Base-by-base conservation (phyloP, 768 basidiomycete genomes). In the Boletus barrowsii region DNA sequence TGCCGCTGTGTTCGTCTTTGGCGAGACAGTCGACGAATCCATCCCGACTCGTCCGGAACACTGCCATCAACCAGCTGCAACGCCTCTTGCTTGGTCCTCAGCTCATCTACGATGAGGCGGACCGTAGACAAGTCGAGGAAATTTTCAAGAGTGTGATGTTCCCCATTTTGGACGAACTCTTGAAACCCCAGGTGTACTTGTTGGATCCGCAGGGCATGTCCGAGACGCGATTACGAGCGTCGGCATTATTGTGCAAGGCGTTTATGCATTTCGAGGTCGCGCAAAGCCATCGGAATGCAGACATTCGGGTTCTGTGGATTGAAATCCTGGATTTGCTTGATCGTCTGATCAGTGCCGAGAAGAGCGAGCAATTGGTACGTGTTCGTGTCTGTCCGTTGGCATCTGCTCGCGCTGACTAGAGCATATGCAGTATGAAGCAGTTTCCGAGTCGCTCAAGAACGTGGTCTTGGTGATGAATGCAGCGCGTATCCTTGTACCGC, bases 371-470 rank as follows among this genome's bases (percentile, higher is more conserved):
- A 64, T 71, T 97, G 75, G 96, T 96, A 60, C 22, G 49, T 44
- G 30, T 18, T 14, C 18, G 40, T 11, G 37, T 24, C 10, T 47
- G n/a, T 51, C n/a, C 20, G 13, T 18, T 10, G 10, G 29, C 13
- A 2, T 9, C 9, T 26, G 39, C 48, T 32, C 14, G 42, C 35
- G 35, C 32, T 61, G 52, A 70, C 42, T 8, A 9, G 32, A 20
- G 33, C 4, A 17, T 55, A 2, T 62, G 1, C 3, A 98, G 96
- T 87, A 87, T 68, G 97, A 99, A 69, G 96, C 96, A 0, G 81
- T 97, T 18, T 93, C 93, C 1, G 97, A 99, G 72, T 95, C 94
- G 2, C 79, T 99, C 62, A 98, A 98, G 75, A 98, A 98, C 65
- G 90, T 96, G 46, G 74, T 99, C 15, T 80, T 98, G 45, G 96